These are phyloP conservation scores for Emericellopsis cladophorae DNA, from an alignment of 2,329 filamentous ascomycete species.

Conservation along the genomic window DNA sequence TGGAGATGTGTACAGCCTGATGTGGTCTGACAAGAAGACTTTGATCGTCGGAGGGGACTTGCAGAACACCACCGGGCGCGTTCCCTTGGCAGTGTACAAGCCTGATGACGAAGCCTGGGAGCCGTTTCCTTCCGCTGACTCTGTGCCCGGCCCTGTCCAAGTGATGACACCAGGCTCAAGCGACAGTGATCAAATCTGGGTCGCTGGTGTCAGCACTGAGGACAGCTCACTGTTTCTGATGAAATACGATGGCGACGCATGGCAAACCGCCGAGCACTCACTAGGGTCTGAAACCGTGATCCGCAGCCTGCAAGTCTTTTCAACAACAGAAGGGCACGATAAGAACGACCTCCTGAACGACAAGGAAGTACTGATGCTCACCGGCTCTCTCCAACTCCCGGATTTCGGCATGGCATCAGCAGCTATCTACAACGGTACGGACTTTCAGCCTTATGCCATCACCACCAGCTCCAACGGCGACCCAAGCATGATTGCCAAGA, in stretches of 20 bases:
- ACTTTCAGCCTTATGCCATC: conserved; percentile 67
- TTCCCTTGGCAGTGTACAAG: conserved; percentile 57
- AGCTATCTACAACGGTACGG: conserved; percentile 75
- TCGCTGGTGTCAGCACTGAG: conserved; percentile 51
- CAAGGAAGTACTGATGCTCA: conserved; percentile 65
- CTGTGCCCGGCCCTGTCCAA: conserved; percentile 69
- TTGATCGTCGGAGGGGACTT: conserved; percentile 72
- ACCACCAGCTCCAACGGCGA: conserved; percentile 54
- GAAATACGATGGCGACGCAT: conserved; percentile 65
- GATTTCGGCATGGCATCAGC: conserved; percentile 73
- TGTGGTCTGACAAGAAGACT: conserved; percentile 61
- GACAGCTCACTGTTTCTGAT: conserved; percentile 66
- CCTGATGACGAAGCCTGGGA: conserved; percentile 54
- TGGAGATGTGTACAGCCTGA: conserved; percentile 58
- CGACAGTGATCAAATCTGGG: conserved; percentile 67
- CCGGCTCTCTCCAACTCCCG: conserved; percentile 68
- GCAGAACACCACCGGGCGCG: conserved; percentile 44
- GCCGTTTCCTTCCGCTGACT: conserved; percentile 44
- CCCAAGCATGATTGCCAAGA: conserved; percentile 61
- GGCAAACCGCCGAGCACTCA: conserved; percentile 49
- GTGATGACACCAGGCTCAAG: conserved; percentile 62
- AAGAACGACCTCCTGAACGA: conserved; percentile 49
- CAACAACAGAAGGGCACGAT: conserved; percentile 55
- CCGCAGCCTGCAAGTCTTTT: conserved; percentile 70
- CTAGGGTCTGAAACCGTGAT: conserved; percentile 58